Conservation (phyloP, 1,284 basidiomycete species). For the Flammula alnicola region DNA sequence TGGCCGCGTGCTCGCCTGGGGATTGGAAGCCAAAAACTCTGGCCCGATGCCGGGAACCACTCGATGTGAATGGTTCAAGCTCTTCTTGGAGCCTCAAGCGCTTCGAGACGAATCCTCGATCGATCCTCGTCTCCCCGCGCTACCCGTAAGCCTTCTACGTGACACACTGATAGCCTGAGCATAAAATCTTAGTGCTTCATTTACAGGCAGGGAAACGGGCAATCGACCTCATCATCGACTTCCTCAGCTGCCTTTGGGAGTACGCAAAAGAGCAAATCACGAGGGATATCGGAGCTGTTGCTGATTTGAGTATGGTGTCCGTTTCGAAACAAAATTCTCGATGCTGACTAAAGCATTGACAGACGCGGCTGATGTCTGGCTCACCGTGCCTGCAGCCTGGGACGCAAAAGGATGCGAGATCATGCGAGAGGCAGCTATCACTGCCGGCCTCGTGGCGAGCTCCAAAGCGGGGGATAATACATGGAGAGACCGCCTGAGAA, state of each 20-base stretch:
- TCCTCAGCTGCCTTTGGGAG: constrained; percentile 79
- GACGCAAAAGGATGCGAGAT: constrained; percentile 79
- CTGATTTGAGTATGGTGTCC: constrained; percentile 65
- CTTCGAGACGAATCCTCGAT: constrained; percentile 69
- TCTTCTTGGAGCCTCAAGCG: constrained; percentile 79
- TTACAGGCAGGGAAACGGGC: constrained; percentile 71
- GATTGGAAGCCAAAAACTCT: constrained; percentile 79
- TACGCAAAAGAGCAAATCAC: constrained; percentile 85
- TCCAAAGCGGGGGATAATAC: constrained; percentile 66
- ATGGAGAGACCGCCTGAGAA: constrained; percentile 78
- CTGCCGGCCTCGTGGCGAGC: constrained; percentile 75
- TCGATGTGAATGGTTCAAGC: constrained; percentile 81
- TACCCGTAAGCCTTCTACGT: constrained; percentile 58
- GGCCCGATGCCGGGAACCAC: constrained; percentile 66
- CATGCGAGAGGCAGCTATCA: constrained; percentile 81
- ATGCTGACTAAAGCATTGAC: too few relatives aligned
- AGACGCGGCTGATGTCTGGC: constrained; percentile 81
- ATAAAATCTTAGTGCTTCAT: constrained; percentile 14
- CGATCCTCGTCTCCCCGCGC: constrained; percentile 75
- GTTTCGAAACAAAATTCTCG: too few relatives aligned
- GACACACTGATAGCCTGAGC: neutral
- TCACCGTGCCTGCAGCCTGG: constrained; percentile 87
- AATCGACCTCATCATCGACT: constrained; percentile 79
- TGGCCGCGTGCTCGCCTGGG: constrained; percentile 77
- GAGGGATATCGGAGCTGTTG: constrained; percentile 78